Base-by-base conservation (phyloP, 495 filamentous ascomycete species). In the Hyaloscypha bicolor region DNA sequence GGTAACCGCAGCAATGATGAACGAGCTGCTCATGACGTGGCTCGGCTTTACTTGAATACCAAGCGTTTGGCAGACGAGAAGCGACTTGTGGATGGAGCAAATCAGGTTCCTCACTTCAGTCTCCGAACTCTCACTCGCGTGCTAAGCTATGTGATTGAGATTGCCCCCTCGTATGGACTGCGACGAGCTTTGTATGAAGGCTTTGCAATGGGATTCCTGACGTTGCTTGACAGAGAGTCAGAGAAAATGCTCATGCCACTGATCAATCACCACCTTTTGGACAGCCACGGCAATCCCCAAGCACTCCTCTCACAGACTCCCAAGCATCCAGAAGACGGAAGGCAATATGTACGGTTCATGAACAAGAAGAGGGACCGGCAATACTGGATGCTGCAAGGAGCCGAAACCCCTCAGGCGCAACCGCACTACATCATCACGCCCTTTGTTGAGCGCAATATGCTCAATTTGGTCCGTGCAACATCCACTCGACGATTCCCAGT, bases 191-290 rank as follows among this genome's bases (percentile, higher is more conserved):
- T 97, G 8, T 97, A 91, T 71, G 96, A 99, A 79, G 96, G 96
- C 0, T 98, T 97, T 76, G 93, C 90, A n/a, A 98, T 99, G 96
- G 93, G 93, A 66, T 99, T 98, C 68, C 79, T 96, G 42, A 98
- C 96, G 0, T 82, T 96, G 25, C 81, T 99, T 21, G 87, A 93
- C 71, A 81, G 84, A 72, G 84, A 89, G 30, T 97, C 94, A 0
- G 92, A 94, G 70, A 79, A 82, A 56, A 80, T 90, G n/a, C 79
- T 98, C 16, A 79, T 88, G 55, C 91, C 94, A 1, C 76, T 96
- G 12, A 92, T 98, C 56, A 88, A 95, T 68, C 87, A 91, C 65
- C 85, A 94, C 71, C 82, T 99, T 6, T 86, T 96, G 52, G 83
- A 86, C 53, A 85, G 81, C 73, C 82, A 87, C 31, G 82, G 86